Evolutionary conservation across 2,329 filamentous ascomycete genomes (phyloP), one percentile per base, ranked within the genome.

Genomic region (Sphaerostilbella broomeana): DNA sequence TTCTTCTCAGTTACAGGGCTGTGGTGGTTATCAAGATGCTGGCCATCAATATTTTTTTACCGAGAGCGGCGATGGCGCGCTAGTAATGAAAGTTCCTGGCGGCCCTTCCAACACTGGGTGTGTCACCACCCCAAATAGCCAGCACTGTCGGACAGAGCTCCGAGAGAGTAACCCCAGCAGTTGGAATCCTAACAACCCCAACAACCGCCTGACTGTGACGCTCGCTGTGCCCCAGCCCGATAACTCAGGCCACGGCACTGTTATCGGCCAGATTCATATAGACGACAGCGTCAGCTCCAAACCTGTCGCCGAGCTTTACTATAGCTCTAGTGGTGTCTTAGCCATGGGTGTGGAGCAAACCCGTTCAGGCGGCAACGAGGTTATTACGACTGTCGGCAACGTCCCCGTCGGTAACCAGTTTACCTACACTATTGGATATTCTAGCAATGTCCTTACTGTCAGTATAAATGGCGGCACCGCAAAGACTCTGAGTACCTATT

Each of bases 101-200:
- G 58, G 56, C 8, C 51, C 56, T 2, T 44, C 46, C 20, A 49
- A 42, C 24, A 49, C 59, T 2, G 52, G 49, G 8, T 67, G 64
- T 37, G 61, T 65, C 10, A 66, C 58, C 2, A 67, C 64, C 1
- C 44, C 55, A 1, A 57, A 62, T 50, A 64, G 61, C 50, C 42
- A 60, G 35, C 64, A 67, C 44, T 67, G 64, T 46, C 63, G 62
- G 17, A 65, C 60, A 6, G 64, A 68, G 48, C 49, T 68, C 9
- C 62, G 62, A 10, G 64, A 68, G 50, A 44, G 42, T n/a, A 48
- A 35, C 19, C 61, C 61, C 2, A 53, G 38, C 7, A 53, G 46
- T 41, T 58, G 63, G 62, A 49, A 55, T 31, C 59, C 63, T 4
- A 57, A 53, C 7, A 45, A 43, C 10, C 33, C 40, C 3, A 46